phyloP scores from a whole-genome alignment of 257 asterid species.

The Cordia subcordata region DNA sequence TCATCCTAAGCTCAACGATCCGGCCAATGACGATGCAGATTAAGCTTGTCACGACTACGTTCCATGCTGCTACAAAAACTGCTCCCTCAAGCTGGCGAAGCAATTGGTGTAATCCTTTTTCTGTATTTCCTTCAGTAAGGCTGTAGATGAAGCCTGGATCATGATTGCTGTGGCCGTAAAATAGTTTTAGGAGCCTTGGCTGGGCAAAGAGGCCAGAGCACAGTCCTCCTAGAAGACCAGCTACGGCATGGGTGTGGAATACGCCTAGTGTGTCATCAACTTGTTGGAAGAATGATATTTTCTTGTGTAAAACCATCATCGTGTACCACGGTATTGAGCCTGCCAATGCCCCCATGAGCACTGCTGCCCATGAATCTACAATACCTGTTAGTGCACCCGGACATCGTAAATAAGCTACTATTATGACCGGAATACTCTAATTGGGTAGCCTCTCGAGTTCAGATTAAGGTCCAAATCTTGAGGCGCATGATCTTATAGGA shows the following conservation, averaged over 20 bases:
- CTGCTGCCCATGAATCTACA: conserved; percentile 75
- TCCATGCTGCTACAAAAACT: conserved; percentile 42
- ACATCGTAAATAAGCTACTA: neutral
- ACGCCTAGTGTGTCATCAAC: conserved; percentile 74
- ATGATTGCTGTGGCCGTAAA: conserved; percentile 11
- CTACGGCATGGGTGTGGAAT: conserved; percentile 64
- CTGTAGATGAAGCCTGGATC: conserved; percentile 49
- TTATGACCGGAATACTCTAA: too few relatives aligned
- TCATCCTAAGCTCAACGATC: conserved; percentile 36
- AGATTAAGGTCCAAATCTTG: too few relatives aligned
- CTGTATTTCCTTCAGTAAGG: conserved; percentile 18
- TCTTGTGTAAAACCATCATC: conserved; percentile 78
- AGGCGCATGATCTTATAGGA: too few relatives aligned
- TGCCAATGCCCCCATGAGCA: conserved; percentile 58
- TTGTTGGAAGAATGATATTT: conserved; percentile 48
- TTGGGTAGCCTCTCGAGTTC: too few relatives aligned
- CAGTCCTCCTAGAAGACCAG: conserved; percentile 62
- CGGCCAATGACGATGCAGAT: conserved; percentile 39
- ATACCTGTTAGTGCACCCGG: conserved; percentile 30
- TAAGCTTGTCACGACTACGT: conserved; percentile 41
- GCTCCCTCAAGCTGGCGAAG: conserved; percentile 45
- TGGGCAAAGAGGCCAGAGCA: conserved; percentile 62
- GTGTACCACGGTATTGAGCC: conserved; percentile 79
- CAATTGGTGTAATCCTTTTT: conserved; percentile 38
- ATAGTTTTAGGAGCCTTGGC: conserved; percentile 33